Conservation (phyloP, 2,329 filamentous ascomycete genomes). For the Pseudogymnoascus sp. region DNA sequence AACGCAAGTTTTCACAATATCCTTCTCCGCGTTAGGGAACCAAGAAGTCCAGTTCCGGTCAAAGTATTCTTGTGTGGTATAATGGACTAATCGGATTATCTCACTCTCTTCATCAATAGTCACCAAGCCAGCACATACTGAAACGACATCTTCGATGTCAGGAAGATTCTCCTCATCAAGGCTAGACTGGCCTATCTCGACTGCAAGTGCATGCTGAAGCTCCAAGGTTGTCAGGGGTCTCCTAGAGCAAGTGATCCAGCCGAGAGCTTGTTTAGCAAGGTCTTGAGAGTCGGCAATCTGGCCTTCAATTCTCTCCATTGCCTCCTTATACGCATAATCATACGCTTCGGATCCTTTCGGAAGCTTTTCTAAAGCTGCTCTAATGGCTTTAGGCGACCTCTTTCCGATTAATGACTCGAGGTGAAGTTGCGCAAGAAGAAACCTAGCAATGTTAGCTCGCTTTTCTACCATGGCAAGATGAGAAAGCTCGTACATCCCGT, state of each 20-base stretch:
- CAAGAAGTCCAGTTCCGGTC: constrained; percentile 23
- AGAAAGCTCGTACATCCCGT: constrained; percentile 31
- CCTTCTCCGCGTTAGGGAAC: constrained; percentile 27
- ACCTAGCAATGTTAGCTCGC: constrained; percentile 25
- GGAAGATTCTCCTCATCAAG: constrained; percentile 33
- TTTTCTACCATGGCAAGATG: neutral
- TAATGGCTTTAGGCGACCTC: constrained; percentile 29
- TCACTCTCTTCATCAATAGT: constrained; percentile 33
- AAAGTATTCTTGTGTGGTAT: constrained; percentile 41
- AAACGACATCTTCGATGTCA: constrained; percentile 18
- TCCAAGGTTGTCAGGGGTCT: constrained; percentile 30
- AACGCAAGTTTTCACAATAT: constrained; percentile 29
- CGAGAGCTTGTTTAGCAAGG: constrained; percentile 34
- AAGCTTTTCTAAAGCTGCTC: constrained; percentile 27
- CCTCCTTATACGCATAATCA: constrained; percentile 34
- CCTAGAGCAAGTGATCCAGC: constrained; percentile 36
- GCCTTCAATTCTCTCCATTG: constrained; percentile 36
- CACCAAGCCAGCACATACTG: constrained; percentile 36
- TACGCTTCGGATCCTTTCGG: constrained; percentile 28
- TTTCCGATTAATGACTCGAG: constrained; percentile 30
- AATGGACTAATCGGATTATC: constrained; percentile 38
- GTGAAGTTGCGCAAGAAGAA: constrained; percentile 34
- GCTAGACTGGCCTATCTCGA: constrained; percentile 20
- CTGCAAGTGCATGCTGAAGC: constrained; percentile 37
- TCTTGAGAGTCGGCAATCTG: constrained; percentile 29